Conservation (phyloP, 768 basidiomycete genomes). For the Lactarius indigo region DNA sequence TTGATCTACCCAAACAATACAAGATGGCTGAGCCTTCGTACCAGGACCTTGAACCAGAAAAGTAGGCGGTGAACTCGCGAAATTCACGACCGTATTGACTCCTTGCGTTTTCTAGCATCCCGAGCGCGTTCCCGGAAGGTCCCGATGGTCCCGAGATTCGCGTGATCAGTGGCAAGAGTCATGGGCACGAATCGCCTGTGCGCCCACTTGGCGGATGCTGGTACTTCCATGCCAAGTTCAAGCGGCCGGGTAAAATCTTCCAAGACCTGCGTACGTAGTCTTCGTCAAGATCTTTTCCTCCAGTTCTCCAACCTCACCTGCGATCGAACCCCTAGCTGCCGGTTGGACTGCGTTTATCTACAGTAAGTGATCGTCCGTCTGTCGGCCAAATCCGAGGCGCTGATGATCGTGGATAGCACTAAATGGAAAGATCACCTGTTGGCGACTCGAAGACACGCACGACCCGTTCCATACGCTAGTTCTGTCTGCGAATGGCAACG, state of each 20-base stretch:
- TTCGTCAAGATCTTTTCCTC: background rate
- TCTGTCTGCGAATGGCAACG: slow-evolving; percentile 53
- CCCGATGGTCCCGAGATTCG: slow-evolving; percentile 66
- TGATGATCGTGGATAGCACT: slow-evolving; percentile 43
- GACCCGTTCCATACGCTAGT: slow-evolving; percentile 77
- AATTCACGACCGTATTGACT: background rate
- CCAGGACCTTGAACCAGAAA: slow-evolving; percentile 68
- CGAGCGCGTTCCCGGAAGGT: slow-evolving; percentile 69
- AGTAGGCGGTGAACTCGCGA: slow-evolving; percentile 38
- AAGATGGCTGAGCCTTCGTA: slow-evolving; percentile 87
- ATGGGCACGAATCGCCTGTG: slow-evolving; percentile 85
- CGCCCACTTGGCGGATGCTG: slow-evolving; percentile 90
- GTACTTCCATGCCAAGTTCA: slow-evolving; percentile 80
- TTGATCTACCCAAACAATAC: slow-evolving; percentile 74
- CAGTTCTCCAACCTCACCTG: background rate
- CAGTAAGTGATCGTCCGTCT: slow-evolving; percentile 43
- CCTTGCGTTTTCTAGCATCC: slow-evolving; percentile 45
- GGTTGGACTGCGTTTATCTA: slow-evolving; percentile 92
- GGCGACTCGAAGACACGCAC: slow-evolving; percentile 48
- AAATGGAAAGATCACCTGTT: slow-evolving; percentile 60
- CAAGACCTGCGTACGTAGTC: slow-evolving; percentile 70
- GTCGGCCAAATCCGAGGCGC: background rate
- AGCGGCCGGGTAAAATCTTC: slow-evolving; percentile 62
- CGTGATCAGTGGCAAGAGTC: slow-evolving; percentile 86
- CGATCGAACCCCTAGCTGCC: slow-evolving; percentile 41